Conservation (phyloP, 2,329 filamentous ascomycete species). For the Ophiostoma montium region DNA sequence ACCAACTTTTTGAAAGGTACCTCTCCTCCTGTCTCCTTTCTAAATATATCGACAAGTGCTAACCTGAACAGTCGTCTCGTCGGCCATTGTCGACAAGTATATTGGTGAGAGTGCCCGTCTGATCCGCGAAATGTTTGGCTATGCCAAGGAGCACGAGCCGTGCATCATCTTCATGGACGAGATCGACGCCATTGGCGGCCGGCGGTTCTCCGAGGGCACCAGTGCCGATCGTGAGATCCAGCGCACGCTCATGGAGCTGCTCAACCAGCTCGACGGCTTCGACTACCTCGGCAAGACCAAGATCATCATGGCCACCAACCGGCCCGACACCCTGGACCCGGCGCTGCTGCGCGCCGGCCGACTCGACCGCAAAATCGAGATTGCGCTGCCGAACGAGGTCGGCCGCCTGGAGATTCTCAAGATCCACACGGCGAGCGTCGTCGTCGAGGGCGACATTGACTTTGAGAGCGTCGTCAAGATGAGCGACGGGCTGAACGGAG, state of each 20-base stretch:
- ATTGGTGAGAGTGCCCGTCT: conserved; percentile 95
- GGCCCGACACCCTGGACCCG: conserved; percentile 90
- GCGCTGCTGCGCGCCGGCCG: conserved; percentile 84
- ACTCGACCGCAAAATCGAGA: conserved; percentile 95
- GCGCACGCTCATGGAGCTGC: conserved; percentile 92
- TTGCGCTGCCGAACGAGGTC: conserved; percentile 91
- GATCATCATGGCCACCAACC: conserved; percentile 99
- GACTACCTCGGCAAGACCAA: conserved; percentile 99
- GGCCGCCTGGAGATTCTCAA: conserved; percentile 94
- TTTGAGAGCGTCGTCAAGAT: conserved; percentile 99
- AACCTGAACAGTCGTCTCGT: conserved; percentile 59
- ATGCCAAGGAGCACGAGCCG: conserved; percentile 97
- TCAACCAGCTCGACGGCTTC: conserved; percentile 97
- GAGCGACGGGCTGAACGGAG: conserved; percentile 95
- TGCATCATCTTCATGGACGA: conserved; percentile 99
- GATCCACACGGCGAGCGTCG: conserved; percentile 80
- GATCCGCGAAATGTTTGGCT: conserved; percentile 99
- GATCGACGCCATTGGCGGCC: conserved; percentile 95
- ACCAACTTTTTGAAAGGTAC: conserved; percentile 96
- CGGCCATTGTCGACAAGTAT: conserved; percentile 98
- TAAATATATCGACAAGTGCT: conserved; percentile 21
- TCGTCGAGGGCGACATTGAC: conserved; percentile 88
- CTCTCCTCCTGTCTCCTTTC: conserved; percentile 9
- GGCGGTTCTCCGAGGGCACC: conserved; percentile 92
- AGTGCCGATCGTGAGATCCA: conserved; percentile 97